Evolutionary conservation across 1,139 yeast genomes (phyloP), one percentile per base, ranked within the genome.

Genomic region (Petasospora fabianii): DNA sequence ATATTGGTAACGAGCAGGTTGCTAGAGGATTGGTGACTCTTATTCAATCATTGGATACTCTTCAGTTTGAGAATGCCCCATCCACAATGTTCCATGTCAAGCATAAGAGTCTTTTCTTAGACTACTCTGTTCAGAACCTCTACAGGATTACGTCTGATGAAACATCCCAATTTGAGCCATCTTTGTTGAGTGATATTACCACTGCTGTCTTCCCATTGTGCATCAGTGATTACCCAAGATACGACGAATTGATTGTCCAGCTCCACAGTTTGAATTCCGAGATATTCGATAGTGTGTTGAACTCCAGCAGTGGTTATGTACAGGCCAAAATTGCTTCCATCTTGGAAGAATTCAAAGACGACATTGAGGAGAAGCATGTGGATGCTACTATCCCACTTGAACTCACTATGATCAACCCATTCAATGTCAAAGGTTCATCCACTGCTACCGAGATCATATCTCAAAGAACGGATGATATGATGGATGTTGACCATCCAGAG

Each of bases 351-450:
- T 52, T 54, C 31, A 45, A 43, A 9, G 55, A 48, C 27, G 48
- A 39, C 5, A 26, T 35, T 11, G 53, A 39, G 6, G 44, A 38
- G 1, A 48, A 36, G 6, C 31, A 34, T 2, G 10, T 32, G 13
- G 48, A 44, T 10, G 19, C 26, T 12, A 44, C 48, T 3, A 36
- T 44, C 12, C 48, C 48, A 2, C 36, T 44, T 35, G 68, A 65
- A 31, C 64, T 65, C 62, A 64, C 70, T 0, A 65, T 64, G 69
- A 64, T 65, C 14, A 64, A 64, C 30, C 68, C 68, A 3, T 52
- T 58, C 30, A 39, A 18, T n/a, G 8, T 37, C 3, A 32, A 22
- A 24, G 27, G 15, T 12, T 5, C 26, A 8, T 13, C 27, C 6
- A 11, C n/a, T 11, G 27, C 12, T 13, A 22, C 22, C n/a, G 18